Conservation (phyloP, 2,329 filamentous ascomycete genomes). For the Calonectria ilicicola region DNA sequence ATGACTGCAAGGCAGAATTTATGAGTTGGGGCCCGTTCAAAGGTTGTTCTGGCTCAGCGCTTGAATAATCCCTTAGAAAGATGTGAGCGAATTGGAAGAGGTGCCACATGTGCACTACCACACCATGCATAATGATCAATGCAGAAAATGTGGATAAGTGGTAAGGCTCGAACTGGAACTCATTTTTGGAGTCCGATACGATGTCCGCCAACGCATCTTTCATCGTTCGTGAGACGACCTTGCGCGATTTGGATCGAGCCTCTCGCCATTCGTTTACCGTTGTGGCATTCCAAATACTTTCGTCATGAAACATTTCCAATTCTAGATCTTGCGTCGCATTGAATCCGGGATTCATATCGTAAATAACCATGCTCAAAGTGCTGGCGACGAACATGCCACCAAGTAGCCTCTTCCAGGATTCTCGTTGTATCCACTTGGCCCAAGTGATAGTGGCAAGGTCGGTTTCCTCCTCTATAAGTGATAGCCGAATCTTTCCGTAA, state of each 20-base stretch:
- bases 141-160: constrained; percentile 16
- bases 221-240: not conserved
- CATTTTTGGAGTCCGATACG: not conserved
- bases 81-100: not conserved
- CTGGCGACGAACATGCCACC: constrained; percentile 19
- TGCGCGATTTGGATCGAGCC: not conserved
- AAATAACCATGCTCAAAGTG: constrained; percentile 25
- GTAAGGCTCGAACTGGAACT: not conserved
- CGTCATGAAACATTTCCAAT: constrained; percentile 21
- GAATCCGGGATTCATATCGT: constrained; percentile 28
- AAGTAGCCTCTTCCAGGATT: constrained; percentile 27
- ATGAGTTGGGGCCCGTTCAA: not conserved
- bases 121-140: constrained; percentile 20
- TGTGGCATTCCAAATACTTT: constrained; percentile 21
- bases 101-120: constrained; percentile 29
- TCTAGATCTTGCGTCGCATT: constrained; percentile 26
- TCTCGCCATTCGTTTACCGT: constrained; percentile 24
- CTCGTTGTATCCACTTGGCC: constrained; percentile 21
- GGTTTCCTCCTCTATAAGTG: not conserved
- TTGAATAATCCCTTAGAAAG: not conserved
- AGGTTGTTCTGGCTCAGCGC: not conserved
- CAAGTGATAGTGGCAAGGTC: not conserved
- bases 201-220: constrained; percentile 20
- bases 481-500: not conserved
- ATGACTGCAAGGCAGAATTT: not conserved